Evolutionary conservation across 139 green algal genomes (phyloP).

Genomic region (Chlamydomonas applanata): DNA sequence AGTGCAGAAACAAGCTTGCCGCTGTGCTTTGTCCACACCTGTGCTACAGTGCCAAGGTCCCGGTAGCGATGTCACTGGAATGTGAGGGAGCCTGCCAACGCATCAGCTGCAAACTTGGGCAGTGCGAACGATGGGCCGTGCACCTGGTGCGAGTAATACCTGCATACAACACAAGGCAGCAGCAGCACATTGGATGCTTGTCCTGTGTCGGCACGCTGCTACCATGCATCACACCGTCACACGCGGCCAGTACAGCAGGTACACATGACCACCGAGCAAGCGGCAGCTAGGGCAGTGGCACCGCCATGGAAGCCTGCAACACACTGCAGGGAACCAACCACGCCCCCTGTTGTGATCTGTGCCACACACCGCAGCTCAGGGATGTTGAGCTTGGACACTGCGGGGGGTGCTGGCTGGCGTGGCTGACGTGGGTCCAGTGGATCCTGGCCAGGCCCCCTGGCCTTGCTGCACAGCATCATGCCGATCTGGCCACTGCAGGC

Average conservation of each 20-base stretch:
- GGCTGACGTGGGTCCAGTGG: constrained; percentile 52
- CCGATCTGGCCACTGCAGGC: constrained; percentile 86
- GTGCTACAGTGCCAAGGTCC: too few relatives aligned
- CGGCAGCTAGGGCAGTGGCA: neutral
- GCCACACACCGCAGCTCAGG: neutral
- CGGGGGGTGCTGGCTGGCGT: constrained; percentile 37
- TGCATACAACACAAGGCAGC: constrained; percentile 8
- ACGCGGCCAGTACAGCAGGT: neutral
- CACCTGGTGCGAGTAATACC: constrained; percentile 89
- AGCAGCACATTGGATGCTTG: neutral
- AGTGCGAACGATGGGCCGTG: constrained; percentile 91
- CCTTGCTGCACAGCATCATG: constrained; percentile 96
- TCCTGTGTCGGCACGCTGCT: too few relatives aligned
- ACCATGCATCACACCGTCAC: too few relatives aligned
- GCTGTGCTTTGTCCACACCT: too few relatives aligned
- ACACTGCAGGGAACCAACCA: too few relatives aligned
- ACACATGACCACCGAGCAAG: neutral
- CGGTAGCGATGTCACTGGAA: constrained; percentile 28
- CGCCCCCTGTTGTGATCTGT: too few relatives aligned
- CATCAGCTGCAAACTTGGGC: constrained; percentile 83
- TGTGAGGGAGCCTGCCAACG: constrained; percentile 55
- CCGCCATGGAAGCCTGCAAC: neutral
- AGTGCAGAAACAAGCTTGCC: too few relatives aligned
- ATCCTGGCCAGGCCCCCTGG: constrained; percentile 8
- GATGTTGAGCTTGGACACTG: constrained; percentile 15